Evolutionary conservation across 2,329 filamentous ascomycete genomes (phyloP).

Genomic region (Emericellopsis atlantica): DNA sequence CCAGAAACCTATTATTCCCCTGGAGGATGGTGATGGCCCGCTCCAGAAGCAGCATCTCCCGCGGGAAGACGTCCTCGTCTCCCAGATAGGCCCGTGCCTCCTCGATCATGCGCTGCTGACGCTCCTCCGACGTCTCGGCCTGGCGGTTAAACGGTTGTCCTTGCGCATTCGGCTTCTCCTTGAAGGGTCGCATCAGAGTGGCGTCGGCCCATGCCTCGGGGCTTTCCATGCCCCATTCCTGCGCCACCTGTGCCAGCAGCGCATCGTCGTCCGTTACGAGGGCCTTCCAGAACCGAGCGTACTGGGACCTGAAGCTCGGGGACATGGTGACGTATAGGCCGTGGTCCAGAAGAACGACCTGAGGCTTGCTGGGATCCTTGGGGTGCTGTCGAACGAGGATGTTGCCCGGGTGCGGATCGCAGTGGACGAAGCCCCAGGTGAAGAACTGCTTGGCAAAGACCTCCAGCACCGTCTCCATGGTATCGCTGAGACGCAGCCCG

Average conservation of each 20-base stretch:
- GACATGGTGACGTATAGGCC: slow-evolving; percentile 91
- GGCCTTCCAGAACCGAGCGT: slow-evolving; percentile 87
- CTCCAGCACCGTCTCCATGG: slow-evolving; percentile 95
- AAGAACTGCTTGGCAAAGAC: slow-evolving; percentile 98
- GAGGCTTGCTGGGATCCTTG: slow-evolving; percentile 51
- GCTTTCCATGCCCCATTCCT: slow-evolving; percentile 76
- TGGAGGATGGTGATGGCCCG: too few relatives aligned
- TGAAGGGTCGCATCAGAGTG: slow-evolving; percentile 81
- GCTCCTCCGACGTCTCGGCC: too few relatives aligned
- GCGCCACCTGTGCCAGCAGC: slow-evolving; percentile 60
- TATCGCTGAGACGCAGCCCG: slow-evolving; percentile 67
- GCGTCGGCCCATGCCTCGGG: slow-evolving; percentile 85
- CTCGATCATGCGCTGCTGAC: too few relatives aligned
- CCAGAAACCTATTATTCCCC: too few relatives aligned
- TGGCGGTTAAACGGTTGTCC: too few relatives aligned
- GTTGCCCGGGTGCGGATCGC: slow-evolving; percentile 94
- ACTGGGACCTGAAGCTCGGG: slow-evolving; percentile 71
- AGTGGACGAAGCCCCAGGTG: slow-evolving; percentile 90
- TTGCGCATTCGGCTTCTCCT: slow-evolving; percentile 24
- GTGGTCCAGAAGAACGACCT: slow-evolving; percentile 94
- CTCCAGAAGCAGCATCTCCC: too few relatives aligned
- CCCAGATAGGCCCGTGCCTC: too few relatives aligned
- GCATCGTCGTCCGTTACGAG: slow-evolving; percentile 88
- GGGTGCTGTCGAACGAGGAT: slow-evolving; percentile 86
- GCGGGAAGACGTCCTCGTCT: too few relatives aligned